Percentiles rank a stretch among this genome's conserved stretches.
Evolutionary conservation across 805 yeast species (phyloP).

Genomic region (Candida argentea): DNA sequence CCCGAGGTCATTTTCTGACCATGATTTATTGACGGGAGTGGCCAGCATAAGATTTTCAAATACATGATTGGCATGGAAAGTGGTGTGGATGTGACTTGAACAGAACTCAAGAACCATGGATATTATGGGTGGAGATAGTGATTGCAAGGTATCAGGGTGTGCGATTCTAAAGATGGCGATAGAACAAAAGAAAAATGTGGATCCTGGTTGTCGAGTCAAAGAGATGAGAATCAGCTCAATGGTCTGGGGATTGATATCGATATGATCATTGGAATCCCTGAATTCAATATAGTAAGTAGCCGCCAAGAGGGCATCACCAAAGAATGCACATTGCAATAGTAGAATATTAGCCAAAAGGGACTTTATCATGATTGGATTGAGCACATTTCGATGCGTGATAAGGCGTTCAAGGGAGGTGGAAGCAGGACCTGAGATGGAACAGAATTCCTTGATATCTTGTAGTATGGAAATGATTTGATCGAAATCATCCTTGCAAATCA

Average conservation of each 20-base stretch:
- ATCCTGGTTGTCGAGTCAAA: slow-evolving; percentile 5
- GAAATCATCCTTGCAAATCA: too few species aligned
- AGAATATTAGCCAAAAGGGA: slow-evolving; percentile 7
- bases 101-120: slow-evolving; percentile 5
- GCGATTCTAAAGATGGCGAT: slow-evolving; percentile 4
- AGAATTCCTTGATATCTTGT: too few species aligned
- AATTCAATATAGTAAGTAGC: slow-evolving; percentile 9
- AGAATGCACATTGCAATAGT: slow-evolving; percentile 8
- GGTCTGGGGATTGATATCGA: slow-evolving; percentile 1
- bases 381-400: too few species aligned
- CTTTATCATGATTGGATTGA: too few species aligned
- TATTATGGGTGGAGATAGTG: slow-evolving; percentile 3
- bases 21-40: too few species aligned
- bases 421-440: too few species aligned
- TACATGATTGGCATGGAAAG: neutral
- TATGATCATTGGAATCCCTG: slow-evolving; percentile 1
- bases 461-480: too few species aligned
- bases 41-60: too few species aligned
- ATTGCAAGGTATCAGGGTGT: slow-evolving; percentile 2
- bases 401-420: too few species aligned
- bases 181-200: slow-evolving; percentile 3
- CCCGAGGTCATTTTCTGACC: neutral
- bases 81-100: neutral
- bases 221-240: slow-evolving; percentile 6
- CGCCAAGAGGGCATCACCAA: slow-evolving; percentile 16